Percentiles rank a stretch among this genome's conserved stretches.
phyloP scores from a whole-genome alignment of 257 asterid species.

The Pogostemon cablin region DNA sequence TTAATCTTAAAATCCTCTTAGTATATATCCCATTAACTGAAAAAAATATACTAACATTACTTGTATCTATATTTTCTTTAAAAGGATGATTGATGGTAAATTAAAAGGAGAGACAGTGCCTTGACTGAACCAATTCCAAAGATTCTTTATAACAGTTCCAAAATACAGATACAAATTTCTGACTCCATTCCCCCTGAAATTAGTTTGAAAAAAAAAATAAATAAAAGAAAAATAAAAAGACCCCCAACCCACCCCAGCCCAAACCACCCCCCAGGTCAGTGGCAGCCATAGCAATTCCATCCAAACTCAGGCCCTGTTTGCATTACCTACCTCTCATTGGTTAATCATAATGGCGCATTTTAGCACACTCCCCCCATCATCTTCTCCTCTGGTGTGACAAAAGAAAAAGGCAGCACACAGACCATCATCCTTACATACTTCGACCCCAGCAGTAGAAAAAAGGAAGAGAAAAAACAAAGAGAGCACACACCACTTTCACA shows the following conservation, averaged over 20 bases:
- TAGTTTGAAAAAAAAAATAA: constrained; percentile 33
- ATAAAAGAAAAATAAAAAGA: neutral
- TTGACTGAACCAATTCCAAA: constrained; percentile 50
- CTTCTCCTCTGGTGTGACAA: constrained; percentile 36
- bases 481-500: constrained; percentile 26
- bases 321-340: constrained; percentile 50
- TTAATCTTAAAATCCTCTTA: too few species aligned
- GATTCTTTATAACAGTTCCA: constrained; percentile 52
- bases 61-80: neutral
- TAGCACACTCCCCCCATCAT: constrained; percentile 49
- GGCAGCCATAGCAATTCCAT: constrained; percentile 63
- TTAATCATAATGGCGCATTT: constrained; percentile 67
- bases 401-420: constrained; percentile 40
- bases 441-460: constrained; percentile 32
- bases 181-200: constrained; percentile 40
- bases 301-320: constrained; percentile 45
- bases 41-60: neutral
- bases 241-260: constrained; percentile 4
- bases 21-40: neutral
- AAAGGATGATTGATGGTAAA: constrained; percentile 6
- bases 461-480: constrained; percentile 14
- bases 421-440: constrained; percentile 50
- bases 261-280: constrained; percentile 28
- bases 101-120: constrained; percentile 29
- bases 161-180: constrained; percentile 45